phyloP scores from a whole-genome alignment of 1,139 yeast genomes.

The Hyphopichia pseudoburtonii region DNA sequence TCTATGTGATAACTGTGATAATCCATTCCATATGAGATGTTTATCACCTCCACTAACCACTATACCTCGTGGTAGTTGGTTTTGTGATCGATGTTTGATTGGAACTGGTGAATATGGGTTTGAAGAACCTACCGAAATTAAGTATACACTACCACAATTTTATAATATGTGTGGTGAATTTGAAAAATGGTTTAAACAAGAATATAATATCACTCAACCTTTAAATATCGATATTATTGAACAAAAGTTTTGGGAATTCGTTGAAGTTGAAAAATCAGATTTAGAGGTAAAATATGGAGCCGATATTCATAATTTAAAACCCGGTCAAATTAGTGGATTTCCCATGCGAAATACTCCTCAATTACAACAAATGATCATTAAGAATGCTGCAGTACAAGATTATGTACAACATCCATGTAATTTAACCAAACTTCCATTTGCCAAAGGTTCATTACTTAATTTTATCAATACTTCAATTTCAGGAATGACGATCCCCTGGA shows the following conservation, averaged over 20 bases:
- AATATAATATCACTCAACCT: conserved; percentile 27
- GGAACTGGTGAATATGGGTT: conserved; percentile 92
- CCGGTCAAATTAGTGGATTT: conserved; percentile 71
- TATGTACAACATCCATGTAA: conserved; percentile 66
- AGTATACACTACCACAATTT: conserved; percentile 64
- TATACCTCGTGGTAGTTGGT: conserved; percentile 68
- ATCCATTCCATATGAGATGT: conserved; percentile 65
- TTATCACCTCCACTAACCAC: conserved; percentile 49
- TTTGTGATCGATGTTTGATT: conserved; percentile 75
- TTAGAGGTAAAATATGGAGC: conserved; percentile 73
- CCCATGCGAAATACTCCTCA: conserved; percentile 45
- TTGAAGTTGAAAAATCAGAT: conserved; percentile 43
- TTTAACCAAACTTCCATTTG: conserved; percentile 64
- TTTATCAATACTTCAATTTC: conserved; percentile 62
- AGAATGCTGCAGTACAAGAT: conserved; percentile 19
- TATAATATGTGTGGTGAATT: conserved; percentile 57
- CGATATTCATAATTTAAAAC: conserved; percentile 61
- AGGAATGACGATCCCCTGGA: conserved; percentile 86
- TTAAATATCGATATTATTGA: conserved; percentile 49
- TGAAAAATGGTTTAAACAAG: conserved; percentile 32
- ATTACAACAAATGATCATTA: conserved; percentile 9
- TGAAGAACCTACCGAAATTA: conserved; percentile 61
- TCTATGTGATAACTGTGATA: conserved; percentile 74
- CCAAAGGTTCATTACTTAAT: conserved; percentile 62
- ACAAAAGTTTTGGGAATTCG: conserved; percentile 59